These are phyloP conservation scores for Ceratocystis smalleyi DNA, from an alignment of 2,329 filamentous ascomycete species.

Conservation along the genomic window DNA sequence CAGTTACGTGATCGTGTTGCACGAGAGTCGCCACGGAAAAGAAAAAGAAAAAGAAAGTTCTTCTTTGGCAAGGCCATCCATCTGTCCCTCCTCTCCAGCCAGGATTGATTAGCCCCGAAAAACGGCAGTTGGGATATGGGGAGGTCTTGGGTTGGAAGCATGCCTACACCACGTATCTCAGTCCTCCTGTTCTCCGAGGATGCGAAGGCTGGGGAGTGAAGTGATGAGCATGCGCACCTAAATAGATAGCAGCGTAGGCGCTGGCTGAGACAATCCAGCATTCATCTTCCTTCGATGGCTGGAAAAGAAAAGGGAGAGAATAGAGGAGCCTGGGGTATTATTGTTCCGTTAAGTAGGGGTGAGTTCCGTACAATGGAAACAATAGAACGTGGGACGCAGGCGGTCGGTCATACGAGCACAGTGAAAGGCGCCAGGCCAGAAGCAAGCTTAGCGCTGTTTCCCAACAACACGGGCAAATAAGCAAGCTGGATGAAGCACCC, in stretches of 20 bases:
- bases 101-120: not conserved
- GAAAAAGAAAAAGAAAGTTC: not conserved
- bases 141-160: not conserved
- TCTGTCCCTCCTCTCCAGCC: not conserved
- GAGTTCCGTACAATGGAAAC: not conserved
- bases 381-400: not conserved
- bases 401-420: not conserved
- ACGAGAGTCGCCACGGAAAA: not conserved
- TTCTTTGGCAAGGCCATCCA: not conserved
- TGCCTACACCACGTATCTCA: not conserved
- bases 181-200: not conserved
- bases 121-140: not conserved
- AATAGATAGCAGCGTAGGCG: not conserved
- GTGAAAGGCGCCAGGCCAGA: not conserved
- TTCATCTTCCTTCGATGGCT: not conserved
- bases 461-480: not conserved
- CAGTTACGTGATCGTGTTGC: not conserved
- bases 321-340: not conserved
- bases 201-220: not conserved
- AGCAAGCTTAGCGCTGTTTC: not conserved
- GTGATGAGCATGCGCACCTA: not conserved
- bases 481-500: not conserved
- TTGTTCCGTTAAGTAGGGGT: not conserved
- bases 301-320: not conserved
- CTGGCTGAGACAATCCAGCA: not conserved